Evolutionary conservation across 2,329 filamentous ascomycete species (phyloP).

Genomic region (Xylariaceae sp.): DNA sequence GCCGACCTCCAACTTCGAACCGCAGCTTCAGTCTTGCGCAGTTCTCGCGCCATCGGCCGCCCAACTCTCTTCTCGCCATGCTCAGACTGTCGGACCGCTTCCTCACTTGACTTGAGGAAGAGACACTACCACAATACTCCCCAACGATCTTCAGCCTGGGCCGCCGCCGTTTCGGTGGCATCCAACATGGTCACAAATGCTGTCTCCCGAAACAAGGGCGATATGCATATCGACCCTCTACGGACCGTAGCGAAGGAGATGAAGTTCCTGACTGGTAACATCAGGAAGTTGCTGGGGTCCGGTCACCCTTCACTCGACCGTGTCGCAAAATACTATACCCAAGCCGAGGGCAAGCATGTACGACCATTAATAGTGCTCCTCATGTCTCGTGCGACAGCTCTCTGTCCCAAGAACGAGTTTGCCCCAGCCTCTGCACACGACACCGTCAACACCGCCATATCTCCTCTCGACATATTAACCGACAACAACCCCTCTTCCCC

Average conservation of each 20-base stretch:
- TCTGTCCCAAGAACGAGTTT: constrained; percentile 59
- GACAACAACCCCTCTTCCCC: constrained; percentile 77
- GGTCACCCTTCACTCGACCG: constrained; percentile 93
- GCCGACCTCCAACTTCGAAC: constrained; percentile 53
- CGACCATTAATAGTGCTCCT: constrained; percentile 91
- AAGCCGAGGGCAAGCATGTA: constrained; percentile 94
- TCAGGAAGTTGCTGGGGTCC: constrained; percentile 86
- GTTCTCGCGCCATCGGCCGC: constrained; percentile 36
- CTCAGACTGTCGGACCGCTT: constrained; percentile 37
- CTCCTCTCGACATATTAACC: constrained; percentile 59
- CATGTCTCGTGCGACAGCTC: constrained; percentile 91
- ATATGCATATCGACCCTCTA: constrained; percentile 81
- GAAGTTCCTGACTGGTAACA: constrained; percentile 92
- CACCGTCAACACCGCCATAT: constrained; percentile 54
- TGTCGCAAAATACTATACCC: constrained; percentile 96
- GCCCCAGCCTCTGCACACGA: constrained; percentile 41
- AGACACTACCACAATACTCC: constrained; percentile 45
- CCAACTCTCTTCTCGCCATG: constrained; percentile 38
- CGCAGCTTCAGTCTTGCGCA: constrained; percentile 50
- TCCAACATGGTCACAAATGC: constrained; percentile 70
- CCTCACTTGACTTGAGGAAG: constrained; percentile 31
- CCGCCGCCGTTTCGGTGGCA: constrained; percentile 68
- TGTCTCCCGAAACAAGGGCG: constrained; percentile 59
- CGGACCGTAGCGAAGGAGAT: constrained; percentile 92
- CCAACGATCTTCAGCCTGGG: constrained; percentile 63